Evolutionary conservation across 2,329 filamentous ascomycete genomes (phyloP), one percentile per base, ranked within the genome.

Genomic region (Aspergillus pseudoglaucus): DNA sequence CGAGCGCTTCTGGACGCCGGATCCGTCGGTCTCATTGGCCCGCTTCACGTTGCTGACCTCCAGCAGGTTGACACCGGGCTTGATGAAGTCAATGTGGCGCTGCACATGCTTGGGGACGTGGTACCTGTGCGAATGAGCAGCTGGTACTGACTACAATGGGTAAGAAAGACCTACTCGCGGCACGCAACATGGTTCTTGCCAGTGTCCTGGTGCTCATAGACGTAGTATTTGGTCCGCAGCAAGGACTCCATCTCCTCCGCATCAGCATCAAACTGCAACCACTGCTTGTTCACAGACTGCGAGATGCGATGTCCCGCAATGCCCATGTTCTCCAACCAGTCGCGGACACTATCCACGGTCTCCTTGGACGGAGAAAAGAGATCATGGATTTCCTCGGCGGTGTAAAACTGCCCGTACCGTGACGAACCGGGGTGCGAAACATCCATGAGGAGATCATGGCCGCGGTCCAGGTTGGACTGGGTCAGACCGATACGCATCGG

Each of bases 71-170:
- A 70, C 53, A 20, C 67, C 67, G 2, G 78, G 78, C 1, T 74
- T 80, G 33, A 82, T 73, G 59, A 80, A 81, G 62, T 81, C 78
- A 45, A 81, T 67, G 48, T 80, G 75, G 9, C 67, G 53, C 39
- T 68, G 68, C 12, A 81, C 53, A 37, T 72, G 59, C 23, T 66
- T 65, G 1, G 78, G 78, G 4, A 81, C 62, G 49, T 77, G 75
- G 58, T 79, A 79, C 54, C 61, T 63, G 8, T 30, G 12, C 25
- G 6, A 25, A 35, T 17, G 2, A 50, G 22, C 6, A n/a, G 12
- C 7, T 17, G 23, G 17, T n/a, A 23, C 20, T 42, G n/a, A 22
- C n/a, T 6, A 15, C 20, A 25, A 8, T 38, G 10, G 37, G 14
- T 10, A 4, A 41, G 59, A 9, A 62, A 45, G 35, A 54, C 67